Base-by-base conservation (phyloP, 2,329 filamentous ascomycete genomes). In the Simplicillium sp. region DNA sequence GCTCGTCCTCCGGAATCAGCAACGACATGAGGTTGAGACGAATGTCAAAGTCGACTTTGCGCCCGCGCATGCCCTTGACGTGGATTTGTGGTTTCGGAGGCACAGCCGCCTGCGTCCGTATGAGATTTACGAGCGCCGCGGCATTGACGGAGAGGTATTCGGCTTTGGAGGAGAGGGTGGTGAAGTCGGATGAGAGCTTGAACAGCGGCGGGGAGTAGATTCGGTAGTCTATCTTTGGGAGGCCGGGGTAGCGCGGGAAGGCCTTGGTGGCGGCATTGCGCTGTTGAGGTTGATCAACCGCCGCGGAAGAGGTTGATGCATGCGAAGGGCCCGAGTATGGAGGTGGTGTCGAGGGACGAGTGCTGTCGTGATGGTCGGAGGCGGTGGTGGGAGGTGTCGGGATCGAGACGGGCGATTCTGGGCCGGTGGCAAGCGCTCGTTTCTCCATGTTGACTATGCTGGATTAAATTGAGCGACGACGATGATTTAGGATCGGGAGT, bases 61-160 rank as follows among this genome's bases (percentile, higher is more conserved):
- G 53, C n/a, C 61, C 58, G 25, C 66, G 64, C 28, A 56, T 65
- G 35, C 73, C 73, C 3, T 58, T 58, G 39, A 77, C 64, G 40
- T 67, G 62, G 16, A 77, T 63, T 45, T 70, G 62, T 0, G 69
- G 72, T 50, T 77, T 77, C 7, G 74, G 73, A 15, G 73, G 73
- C 1, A 77, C 59, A 1, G 66, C 66, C 12, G 71, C 66, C 41
- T 75, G 67, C 28, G 58, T 52, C 29, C 68, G 66, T 18, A 77
- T 51, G 16, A 77, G 57, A 4, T 65, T 54, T 4, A 64, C 57
- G 29, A 78, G 59, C 6, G 67, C 68, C 12, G 54, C 52, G 18
- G 62, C 61, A 41, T 68, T 68, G 43, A 60, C 57, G 5, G 68
- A 72, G 4, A 76, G 59, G 47, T 70, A 66, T n/a, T 64, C 62